Evolutionary conservation across 345 rosid genomes (phyloP).

Genomic region (Salix brachista): DNA sequence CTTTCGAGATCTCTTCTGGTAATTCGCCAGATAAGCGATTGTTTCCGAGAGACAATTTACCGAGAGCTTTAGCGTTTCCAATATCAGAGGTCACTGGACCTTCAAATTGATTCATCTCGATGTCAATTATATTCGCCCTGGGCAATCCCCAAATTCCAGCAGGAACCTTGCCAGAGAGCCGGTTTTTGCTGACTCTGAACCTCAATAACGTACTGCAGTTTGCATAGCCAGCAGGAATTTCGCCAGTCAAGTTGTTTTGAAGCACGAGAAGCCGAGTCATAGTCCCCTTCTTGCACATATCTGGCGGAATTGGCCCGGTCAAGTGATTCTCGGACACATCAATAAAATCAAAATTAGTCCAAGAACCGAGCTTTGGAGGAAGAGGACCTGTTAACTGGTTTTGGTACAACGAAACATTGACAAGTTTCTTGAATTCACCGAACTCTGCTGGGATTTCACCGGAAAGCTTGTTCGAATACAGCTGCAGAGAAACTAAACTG

Average conservation of each 20-base stretch:
- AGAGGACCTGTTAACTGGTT: slow-evolving; percentile 67
- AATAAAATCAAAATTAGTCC: slow-evolving; percentile 62
- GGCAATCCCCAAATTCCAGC: slow-evolving; percentile 86
- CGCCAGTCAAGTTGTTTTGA: slow-evolving; percentile 69
- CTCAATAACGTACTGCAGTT: slow-evolving; percentile 53
- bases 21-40: slow-evolving; percentile 67
- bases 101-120: slow-evolving; percentile 48
- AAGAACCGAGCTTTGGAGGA: slow-evolving; percentile 66
- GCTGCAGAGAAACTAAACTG: slow-evolving; percentile 59
- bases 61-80: slow-evolving; percentile 48
- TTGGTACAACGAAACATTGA: slow-evolving; percentile 61
- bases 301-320: slow-evolving; percentile 73
- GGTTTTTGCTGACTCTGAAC: slow-evolving; percentile 69
- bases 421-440: slow-evolving; percentile 58
- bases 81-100: slow-evolving; percentile 61
- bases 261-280: slow-evolving; percentile 64
- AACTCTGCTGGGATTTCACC: slow-evolving; percentile 76
- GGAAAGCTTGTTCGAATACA: slow-evolving; percentile 45
- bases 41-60: slow-evolving; percentile 38
- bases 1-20: slow-evolving; percentile 59
- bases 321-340: slow-evolving; percentile 77
- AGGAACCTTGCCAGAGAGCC: slow-evolving; percentile 64
- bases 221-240: slow-evolving; percentile 62
- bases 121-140: slow-evolving; percentile 50
- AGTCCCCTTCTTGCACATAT: slow-evolving; percentile 79